Evolutionary conservation across 192 early-diverging fungal species (phyloP).

Genomic region (Entomortierella beljakovae): DNA sequence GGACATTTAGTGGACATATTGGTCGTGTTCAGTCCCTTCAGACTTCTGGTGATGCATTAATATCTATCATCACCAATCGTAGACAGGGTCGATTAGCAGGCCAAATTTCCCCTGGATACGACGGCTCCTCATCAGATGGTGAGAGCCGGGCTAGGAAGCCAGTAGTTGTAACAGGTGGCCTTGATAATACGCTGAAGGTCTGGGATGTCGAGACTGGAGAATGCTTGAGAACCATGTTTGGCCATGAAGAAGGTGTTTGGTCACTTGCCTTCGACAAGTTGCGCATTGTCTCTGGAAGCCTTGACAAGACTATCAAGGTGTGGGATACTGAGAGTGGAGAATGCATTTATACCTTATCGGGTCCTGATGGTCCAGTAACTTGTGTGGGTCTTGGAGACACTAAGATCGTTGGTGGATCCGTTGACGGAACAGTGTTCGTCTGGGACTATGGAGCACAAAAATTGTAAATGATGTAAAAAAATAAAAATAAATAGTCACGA

Average conservation of each 20-base stretch:
- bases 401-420: constrained; percentile 85
- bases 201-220: constrained; percentile 89
- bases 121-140: constrained; percentile 21
- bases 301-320: constrained; percentile 80
- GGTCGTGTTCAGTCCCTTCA: constrained; percentile 75
- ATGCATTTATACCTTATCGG: constrained; percentile 73
- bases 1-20: constrained; percentile 76
- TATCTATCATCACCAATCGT: constrained; percentile 31
- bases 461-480: background rate
- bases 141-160: constrained; percentile 37
- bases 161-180: constrained; percentile 82
- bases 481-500: too few species aligned
- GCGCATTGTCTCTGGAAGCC: constrained; percentile 73
- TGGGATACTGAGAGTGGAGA: constrained; percentile 81
- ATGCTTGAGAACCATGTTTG: constrained; percentile 82
- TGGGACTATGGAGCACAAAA: constrained; percentile 79
- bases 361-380: constrained; percentile 78
- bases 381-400: constrained; percentile 89
- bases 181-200: constrained; percentile 89
- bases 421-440: constrained; percentile 82
- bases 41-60: constrained; percentile 36
- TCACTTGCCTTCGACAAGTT: constrained; percentile 81
- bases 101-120: constrained; percentile 11
- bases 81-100: constrained; percentile 3
- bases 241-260: constrained; percentile 85